A percentile compares a stretch with the other conserved stretches of the same genome.
phyloP scores from a whole-genome alignment of 495 filamentous ascomycete species.

The Oidiodendron maius region DNA sequence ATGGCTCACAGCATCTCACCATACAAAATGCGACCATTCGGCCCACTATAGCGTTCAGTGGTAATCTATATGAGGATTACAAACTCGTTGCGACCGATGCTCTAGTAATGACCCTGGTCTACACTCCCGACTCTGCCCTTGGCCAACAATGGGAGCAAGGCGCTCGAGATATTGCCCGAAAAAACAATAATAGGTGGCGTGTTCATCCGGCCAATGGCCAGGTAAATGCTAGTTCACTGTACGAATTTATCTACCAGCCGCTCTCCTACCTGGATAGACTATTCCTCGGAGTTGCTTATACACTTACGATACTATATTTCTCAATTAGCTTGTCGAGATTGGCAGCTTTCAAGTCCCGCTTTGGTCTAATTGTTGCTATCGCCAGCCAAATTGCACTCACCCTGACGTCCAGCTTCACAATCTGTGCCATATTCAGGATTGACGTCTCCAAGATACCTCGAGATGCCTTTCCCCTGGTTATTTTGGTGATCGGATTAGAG shows the following conservation, averaged over 20 bases:
- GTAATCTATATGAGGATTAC: conserved; percentile 59
- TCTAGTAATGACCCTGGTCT: conserved; percentile 66
- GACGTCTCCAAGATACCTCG: conserved; percentile 55
- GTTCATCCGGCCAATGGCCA: conserved; percentile 53
- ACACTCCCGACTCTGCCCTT: conserved; percentile 50
- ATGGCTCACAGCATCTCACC: conserved; percentile 43
- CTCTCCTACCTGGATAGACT: conserved; percentile 54
- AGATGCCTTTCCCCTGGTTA: conserved; percentile 62
- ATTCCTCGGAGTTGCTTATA: conserved; percentile 53
- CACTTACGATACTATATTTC: conserved; percentile 51
- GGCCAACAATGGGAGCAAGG: conserved; percentile 53
- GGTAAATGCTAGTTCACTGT: conserved; percentile 47
- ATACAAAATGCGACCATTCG: conserved; percentile 62
- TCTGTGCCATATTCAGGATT: conserved; percentile 55
- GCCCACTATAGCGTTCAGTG: conserved; percentile 69
- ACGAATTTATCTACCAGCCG: conserved; percentile 67
- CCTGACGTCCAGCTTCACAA: conserved; percentile 57
- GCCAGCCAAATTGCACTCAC: conserved; percentile 60
- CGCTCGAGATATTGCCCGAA: conserved; percentile 34
- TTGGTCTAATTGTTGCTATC: conserved; percentile 61
- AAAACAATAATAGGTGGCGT: conserved; percentile 42
- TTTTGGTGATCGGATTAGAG: conserved; percentile 63
- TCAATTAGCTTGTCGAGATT: conserved; percentile 51
- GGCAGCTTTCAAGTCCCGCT: conserved; percentile 59
- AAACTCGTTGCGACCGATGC: conserved; percentile 61